Percentiles rank a stretch among this genome's conserved stretches.
These are phyloP conservation scores for Phytophthora aleatoria DNA, from an alignment of 352 stramenopile genomes.

Conservation along the genomic window DNA sequence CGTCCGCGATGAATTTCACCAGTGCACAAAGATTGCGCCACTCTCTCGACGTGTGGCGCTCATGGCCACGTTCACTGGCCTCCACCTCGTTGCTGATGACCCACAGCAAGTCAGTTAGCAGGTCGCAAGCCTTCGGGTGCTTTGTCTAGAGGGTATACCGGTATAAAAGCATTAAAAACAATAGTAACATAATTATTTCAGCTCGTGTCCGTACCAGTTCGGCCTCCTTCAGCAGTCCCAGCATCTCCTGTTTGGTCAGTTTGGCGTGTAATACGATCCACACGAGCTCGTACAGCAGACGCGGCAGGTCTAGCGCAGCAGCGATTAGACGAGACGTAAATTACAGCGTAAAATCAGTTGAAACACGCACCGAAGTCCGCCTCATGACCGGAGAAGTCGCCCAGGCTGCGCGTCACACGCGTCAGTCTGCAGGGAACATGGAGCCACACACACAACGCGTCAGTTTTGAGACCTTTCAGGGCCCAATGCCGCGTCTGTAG, in stretches of 20 bases:
- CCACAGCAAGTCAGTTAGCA: slow-evolving; percentile 77
- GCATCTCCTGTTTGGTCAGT: slow-evolving; percentile 69
- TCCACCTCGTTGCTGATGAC: slow-evolving; percentile 82
- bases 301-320: slow-evolving; percentile 46
- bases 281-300: slow-evolving; percentile 80
- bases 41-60: slow-evolving; percentile 68
- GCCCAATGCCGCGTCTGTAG: not conserved
- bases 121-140: slow-evolving; percentile 44
- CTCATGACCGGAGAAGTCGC: slow-evolving; percentile 33
- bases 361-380: slow-evolving; percentile 36
- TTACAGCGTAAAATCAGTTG: not conserved
- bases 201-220: slow-evolving; percentile 43
- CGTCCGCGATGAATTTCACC: slow-evolving; percentile 67
- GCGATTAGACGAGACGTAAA: not conserved
- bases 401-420: slow-evolving; percentile 47
- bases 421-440: slow-evolving; percentile 31
- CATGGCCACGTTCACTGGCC: slow-evolving; percentile 63
- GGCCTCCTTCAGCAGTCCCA: slow-evolving; percentile 71
- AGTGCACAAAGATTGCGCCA: slow-evolving; percentile 73
- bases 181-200: not conserved
- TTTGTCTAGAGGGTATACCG: slow-evolving; percentile 22
- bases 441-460: slow-evolving; percentile 5
- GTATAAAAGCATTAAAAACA: not conserved
- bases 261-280: slow-evolving; percentile 77
- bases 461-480: slow-evolving; percentile 3